These are phyloP conservation scores for Rhizopogon vulgaris DNA, from an alignment of 768 basidiomycete genomes.

Conservation along the genomic window DNA sequence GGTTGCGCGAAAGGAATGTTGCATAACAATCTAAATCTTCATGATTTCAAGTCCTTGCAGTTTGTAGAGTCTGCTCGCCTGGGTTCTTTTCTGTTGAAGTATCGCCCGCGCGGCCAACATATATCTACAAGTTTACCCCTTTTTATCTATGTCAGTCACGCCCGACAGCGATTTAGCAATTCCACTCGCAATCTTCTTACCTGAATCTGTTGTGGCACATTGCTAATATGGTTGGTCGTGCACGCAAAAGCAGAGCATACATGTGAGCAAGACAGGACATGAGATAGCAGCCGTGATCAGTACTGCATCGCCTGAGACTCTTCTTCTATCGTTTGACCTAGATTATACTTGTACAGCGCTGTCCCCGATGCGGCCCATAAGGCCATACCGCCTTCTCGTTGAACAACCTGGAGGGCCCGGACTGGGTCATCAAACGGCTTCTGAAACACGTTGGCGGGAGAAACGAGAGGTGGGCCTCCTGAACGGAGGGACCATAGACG, in stretches of 20 bases:
- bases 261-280: not conserved
- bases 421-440: conserved; percentile 32
- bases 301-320: not conserved
- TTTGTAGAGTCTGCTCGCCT: not conserved
- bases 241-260: not conserved
- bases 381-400: conserved; percentile 32
- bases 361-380: conserved; percentile 51
- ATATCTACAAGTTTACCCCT: not conserved
- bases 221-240: not conserved
- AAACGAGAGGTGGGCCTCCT: conserved; percentile 31
- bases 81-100: not conserved
- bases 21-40: not conserved
- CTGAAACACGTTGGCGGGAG: conserved; percentile 20
- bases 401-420: conserved; percentile 43
- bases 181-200: not conserved
- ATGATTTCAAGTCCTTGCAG: not conserved
- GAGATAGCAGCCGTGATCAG: not conserved
- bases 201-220: not conserved
- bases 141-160: not conserved
- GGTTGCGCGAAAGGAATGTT: not conserved
- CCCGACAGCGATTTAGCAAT: not conserved
- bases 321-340: conserved; percentile 34
- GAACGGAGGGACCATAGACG: conserved; percentile 64
- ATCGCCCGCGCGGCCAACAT: not conserved
- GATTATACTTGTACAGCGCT: conserved; percentile 40